A percentile compares a stretch with the other conserved stretches of the same genome.
These are phyloP conservation scores for Gnaphalium uliginosum DNA, from an alignment of 129 eudicot genomes.

Conservation along the genomic window DNA sequence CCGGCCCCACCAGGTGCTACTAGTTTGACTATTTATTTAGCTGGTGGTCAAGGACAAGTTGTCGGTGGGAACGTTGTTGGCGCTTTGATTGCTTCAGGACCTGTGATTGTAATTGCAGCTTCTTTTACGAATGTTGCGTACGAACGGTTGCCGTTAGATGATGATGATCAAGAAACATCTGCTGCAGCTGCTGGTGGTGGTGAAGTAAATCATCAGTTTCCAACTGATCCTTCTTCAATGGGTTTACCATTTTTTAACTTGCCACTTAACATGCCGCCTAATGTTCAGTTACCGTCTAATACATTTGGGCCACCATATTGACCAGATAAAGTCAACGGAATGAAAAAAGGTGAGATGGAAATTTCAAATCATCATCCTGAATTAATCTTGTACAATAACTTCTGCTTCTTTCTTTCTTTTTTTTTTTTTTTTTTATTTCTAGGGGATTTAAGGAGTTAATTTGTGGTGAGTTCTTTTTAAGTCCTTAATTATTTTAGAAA, in stretches of 20 bases:
- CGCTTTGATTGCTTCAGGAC: constrained; percentile 71
- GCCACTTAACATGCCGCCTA: constrained; percentile 64
- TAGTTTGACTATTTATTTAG: constrained; percentile 69
- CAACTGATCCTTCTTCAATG: constrained; percentile 53
- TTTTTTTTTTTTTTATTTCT: not conserved
- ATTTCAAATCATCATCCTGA: constrained; percentile 18
- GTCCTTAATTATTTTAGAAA: constrained; percentile 6
- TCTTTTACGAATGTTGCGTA: constrained; percentile 86
- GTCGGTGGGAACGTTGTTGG: constrained; percentile 82
- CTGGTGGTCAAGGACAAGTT: constrained; percentile 85
- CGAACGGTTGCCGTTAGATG: constrained; percentile 75
- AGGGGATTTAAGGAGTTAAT: not conserved
- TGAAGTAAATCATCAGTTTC: constrained; percentile 40
- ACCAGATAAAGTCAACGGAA: constrained; percentile 18
- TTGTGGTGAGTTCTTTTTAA: not conserved
- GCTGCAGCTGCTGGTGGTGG: constrained; percentile 34
- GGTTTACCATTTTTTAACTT: constrained; percentile 75
- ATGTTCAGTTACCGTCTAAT: constrained; percentile 48
- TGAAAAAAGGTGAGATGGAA: constrained; percentile 29
- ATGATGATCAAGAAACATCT: constrained; percentile 61
- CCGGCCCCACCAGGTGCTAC: constrained; percentile 94
- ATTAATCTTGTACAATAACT: constrained; percentile 44
- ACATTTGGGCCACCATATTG: constrained; percentile 40
- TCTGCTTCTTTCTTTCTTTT: constrained; percentile 10
- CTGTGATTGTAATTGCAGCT: constrained; percentile 75